Evolutionary conservation across 768 basidiomycete genomes (phyloP), one percentile per base, ranked within the genome.

Genomic region (Candolleomyces eurysporus): DNA sequence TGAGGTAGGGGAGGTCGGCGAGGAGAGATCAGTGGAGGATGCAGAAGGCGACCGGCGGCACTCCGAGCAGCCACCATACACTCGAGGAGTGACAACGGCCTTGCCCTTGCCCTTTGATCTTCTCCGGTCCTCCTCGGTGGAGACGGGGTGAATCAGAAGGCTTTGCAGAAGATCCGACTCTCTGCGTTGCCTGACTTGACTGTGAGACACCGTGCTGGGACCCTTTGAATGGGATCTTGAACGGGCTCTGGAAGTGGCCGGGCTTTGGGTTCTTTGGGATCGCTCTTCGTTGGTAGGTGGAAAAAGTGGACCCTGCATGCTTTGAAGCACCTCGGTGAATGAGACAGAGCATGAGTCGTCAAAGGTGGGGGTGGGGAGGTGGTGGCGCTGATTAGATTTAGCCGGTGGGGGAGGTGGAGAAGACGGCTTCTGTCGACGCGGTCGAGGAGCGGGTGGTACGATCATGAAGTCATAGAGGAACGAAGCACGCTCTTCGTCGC

Each of bases 221-320:
- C 52, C 52, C 52, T 54, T 54, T 19, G 52, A 54, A 31, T 30
- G 19, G 5, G 52, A 69, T 53, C 69, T 64, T 36, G 69, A 66
- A 36, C 54, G 51, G 36, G 69, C 67, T 45, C 26, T 61, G 60
- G 42, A 56, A 40, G 45, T 64, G 48, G 59, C 54, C 61, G 65
- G 60, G 54, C 63, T 64, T 17, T 61, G 43, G 48, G 63, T 55
- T 52, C 54, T 43, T 42, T 59, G 57, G 45, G 57, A 59, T 48
- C 73, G 57, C 67, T 75, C 66, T 65, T 73, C 55, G 40, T 68
- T 59, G 32, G 81, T 77, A 5, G 69, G 62, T 1, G 81, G 84
- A 65, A 88, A 88, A 19, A 88, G 74, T 5, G 78, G 75, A 5
- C 87, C 87, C 46, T 82, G 76, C 83, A 88, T 87, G 68, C 81